Conservation (phyloP, 139 green algal species). For the Pedinophyceae sp. region DNA sequence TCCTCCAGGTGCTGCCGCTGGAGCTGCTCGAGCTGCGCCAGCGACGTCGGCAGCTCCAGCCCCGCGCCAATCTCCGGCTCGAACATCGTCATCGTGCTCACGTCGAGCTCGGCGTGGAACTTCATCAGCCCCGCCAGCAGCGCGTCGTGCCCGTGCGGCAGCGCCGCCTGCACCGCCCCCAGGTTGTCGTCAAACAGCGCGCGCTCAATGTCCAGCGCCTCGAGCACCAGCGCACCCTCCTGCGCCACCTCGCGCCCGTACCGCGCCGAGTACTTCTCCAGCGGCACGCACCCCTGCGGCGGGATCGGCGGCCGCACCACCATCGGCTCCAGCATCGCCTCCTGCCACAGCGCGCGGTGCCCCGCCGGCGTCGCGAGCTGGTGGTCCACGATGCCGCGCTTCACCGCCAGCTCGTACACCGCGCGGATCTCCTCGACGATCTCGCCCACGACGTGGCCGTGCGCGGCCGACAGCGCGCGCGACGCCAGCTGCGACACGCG, state of each 20-base stretch:
- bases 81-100: slow-evolving; percentile 13
- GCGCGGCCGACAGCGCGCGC: slow-evolving; percentile 4
- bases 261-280: slow-evolving; percentile 1
- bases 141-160: slow-evolving; percentile 16
- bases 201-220: slow-evolving; percentile 6
- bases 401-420: slow-evolving; percentile 41
- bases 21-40: slow-evolving; percentile 29
- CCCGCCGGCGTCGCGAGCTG: slow-evolving; percentile 23
- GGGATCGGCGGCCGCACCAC: slow-evolving; percentile 15
- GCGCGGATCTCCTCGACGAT: slow-evolving; percentile 9
- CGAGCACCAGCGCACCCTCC: too few species aligned
- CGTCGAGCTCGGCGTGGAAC: slow-evolving; percentile 36
- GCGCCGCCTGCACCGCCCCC: slow-evolving; percentile 13
- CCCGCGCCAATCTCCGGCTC: slow-evolving; percentile 18
- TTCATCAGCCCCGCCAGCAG: slow-evolving; percentile 27
- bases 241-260: neutral
- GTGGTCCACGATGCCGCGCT: slow-evolving; percentile 34
- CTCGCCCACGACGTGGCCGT: slow-evolving; percentile 11
- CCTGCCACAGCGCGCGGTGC: slow-evolving; percentile 15
- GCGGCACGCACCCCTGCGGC: slow-evolving; percentile 8
- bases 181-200: slow-evolving; percentile 15
- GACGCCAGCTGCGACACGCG: slow-evolving; percentile 18
- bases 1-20: slow-evolving; percentile 26
- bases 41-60: slow-evolving; percentile 21
- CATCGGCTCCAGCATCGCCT: slow-evolving; percentile 28